These are phyloP conservation scores for Hibiscus tridactylites DNA, from an alignment of 345 rosid species.

Conservation along the genomic window DNA sequence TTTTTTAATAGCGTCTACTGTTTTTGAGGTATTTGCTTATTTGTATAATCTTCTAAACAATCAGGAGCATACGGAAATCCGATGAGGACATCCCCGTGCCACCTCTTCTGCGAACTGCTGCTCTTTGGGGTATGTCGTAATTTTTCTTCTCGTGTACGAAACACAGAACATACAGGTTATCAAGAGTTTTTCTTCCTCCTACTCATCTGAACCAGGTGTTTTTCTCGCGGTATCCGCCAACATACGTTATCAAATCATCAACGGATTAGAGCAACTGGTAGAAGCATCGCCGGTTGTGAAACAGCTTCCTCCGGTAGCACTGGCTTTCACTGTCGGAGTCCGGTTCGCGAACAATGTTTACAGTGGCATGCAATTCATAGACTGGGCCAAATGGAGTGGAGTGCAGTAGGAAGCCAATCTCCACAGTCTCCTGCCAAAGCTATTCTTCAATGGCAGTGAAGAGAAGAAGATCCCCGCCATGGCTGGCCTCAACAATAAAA, in stretches of 20 bases:
- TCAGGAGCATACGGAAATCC: slow-evolving; percentile 71
- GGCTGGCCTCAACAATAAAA: neutral
- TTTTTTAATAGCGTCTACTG: neutral
- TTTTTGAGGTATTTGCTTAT: slow-evolving; percentile 1
- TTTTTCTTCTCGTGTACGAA: neutral
- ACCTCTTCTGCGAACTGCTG: slow-evolving; percentile 80
- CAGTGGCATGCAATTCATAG: slow-evolving; percentile 93
- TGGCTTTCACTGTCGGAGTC: slow-evolving; percentile 82
- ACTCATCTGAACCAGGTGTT: slow-evolving; percentile 44
- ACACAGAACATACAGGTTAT: too few relatives aligned
- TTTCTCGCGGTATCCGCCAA: slow-evolving; percentile 83
- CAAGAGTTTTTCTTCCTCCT: too few relatives aligned
- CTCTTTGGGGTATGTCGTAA: slow-evolving; percentile 68
- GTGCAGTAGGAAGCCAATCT: slow-evolving; percentile 50
- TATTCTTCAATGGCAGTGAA: neutral
- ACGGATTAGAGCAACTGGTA: slow-evolving; percentile 62
- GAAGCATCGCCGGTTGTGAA: slow-evolving; percentile 72
- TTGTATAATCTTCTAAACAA: slow-evolving; percentile 7
- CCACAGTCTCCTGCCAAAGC: neutral
- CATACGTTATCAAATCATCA: slow-evolving; percentile 76
- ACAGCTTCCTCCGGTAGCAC: slow-evolving; percentile 65
- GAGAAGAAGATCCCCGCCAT: too few relatives aligned
- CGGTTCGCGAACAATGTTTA: slow-evolving; percentile 83
- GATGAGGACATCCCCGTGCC: slow-evolving; percentile 84
- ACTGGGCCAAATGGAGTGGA: slow-evolving; percentile 88